A percentile compares a stretch with the other conserved stretches of the same genome.
These are phyloP conservation scores for Penicillium cinerascens DNA, from an alignment of 495 filamentous ascomycete genomes.

Conservation along the genomic window DNA sequence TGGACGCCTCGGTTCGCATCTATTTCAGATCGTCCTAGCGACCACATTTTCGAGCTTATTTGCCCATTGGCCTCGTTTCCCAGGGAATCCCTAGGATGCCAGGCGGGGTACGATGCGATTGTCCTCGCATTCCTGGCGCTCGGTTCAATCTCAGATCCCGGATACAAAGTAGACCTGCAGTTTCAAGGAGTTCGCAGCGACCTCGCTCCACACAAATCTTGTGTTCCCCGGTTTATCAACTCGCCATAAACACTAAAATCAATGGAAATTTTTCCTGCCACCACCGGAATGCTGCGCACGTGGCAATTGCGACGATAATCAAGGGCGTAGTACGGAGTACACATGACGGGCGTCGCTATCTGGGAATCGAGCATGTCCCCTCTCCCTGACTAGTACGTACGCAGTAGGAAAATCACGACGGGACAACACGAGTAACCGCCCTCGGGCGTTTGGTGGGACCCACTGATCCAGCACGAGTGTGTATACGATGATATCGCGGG, in stretches of 20 bases:
- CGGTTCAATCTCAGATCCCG: conserved; percentile 22
- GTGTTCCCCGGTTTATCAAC: not conserved
- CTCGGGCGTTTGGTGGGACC: conserved; percentile 12
- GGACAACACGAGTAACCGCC: conserved; percentile 5
- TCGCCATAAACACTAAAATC: not conserved
- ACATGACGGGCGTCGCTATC: conserved; percentile 4
- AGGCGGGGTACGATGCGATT: not conserved
- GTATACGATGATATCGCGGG: conserved; percentile 16
- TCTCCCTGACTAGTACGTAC: not conserved
- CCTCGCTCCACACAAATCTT: conserved; percentile 13
- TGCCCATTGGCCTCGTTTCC: not conserved
- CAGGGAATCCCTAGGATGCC: not conserved
- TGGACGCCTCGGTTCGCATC: too few species aligned
- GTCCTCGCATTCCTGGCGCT: conserved; percentile 21
- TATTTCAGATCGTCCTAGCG: too few species aligned
- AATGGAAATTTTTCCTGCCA: not conserved
- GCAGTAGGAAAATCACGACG: not conserved
- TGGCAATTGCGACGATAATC: not conserved
- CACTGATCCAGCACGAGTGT: conserved; percentile 19
- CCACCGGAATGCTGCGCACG: not conserved
- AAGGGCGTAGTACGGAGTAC: not conserved
- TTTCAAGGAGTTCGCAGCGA: conserved; percentile 26
- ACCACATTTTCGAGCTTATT: too few species aligned
- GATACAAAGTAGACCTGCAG: conserved; percentile 14
- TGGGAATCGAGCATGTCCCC: conserved; percentile 4